Evolutionary conservation across 257 asterid species (phyloP), one percentile per base, ranked within the genome.

Genomic region (Solanum paucissectum): DNA sequence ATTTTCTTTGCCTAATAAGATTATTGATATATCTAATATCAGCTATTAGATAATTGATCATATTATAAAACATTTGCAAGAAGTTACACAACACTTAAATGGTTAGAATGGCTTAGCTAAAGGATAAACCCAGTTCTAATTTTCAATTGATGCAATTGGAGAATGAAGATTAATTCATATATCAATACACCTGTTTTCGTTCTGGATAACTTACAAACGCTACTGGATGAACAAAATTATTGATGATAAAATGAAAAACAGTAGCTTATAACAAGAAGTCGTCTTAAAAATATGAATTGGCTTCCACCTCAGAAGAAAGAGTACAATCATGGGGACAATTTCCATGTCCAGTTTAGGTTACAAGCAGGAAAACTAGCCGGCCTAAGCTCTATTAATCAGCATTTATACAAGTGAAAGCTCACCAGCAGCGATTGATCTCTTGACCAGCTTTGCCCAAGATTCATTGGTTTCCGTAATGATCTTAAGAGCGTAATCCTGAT

Each of bases 401-500:
- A 79, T 90, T 89, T 90, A 97, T 87, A 93, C 94, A 49, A 97
- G 99, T 21, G 99, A 97, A 36, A 97, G 98, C 86, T 97, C 98
- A 37, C 99, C 99, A 66, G 98, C 88, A 88, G 96, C 91, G 87
- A 93, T 91, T 7, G 99, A 93, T 91, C 99, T 92, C 86, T 97
- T 95, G 89, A 97, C 99, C 79, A 97, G 98, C 84, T 97, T 97
- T 38, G 95, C 93, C 99, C 99, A 97, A 2, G 99, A 92, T 83
- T 95, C 98, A 60, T 97, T 97, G 52, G 99, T 93, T 92, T 97
- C 98, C 4, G 90, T 90, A 84, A 97, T 97, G 36, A 97, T 93
- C 92, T 95, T 96, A 8, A 96, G 96, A 12, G 99, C 99, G 85
- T 92, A 97, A 86, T 96, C 99, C 99, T 97, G 92, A 27, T 73